Evolutionary conservation across 1,139 yeast genomes (phyloP).

Genomic region (Casaregolazyma lundiana): DNA sequence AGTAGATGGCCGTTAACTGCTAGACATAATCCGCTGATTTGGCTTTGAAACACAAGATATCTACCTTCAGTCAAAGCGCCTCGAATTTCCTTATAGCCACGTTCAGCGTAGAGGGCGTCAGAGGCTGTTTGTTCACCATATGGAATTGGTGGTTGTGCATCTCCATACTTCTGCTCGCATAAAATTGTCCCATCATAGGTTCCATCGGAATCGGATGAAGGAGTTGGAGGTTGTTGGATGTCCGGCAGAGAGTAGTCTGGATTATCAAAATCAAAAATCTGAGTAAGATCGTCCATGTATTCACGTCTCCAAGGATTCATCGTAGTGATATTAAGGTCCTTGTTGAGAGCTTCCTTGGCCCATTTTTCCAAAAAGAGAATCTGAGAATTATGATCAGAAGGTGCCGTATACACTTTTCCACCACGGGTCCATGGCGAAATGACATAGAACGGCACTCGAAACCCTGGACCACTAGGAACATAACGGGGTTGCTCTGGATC

Average conservation of each 20-base stretch:
- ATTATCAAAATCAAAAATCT: conserved; percentile 23
- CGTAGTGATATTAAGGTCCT: conserved; percentile 12
- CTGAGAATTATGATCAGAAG: conserved; percentile 24
- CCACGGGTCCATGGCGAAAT: conserved; percentile 25
- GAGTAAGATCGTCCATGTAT: conserved; percentile 21
- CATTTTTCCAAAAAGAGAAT: conserved; percentile 22
- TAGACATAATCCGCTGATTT: conserved; percentile 1
- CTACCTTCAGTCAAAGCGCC: conserved; percentile 29
- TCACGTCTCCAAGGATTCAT: conserved; percentile 21
- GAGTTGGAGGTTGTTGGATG: conserved; percentile 13
- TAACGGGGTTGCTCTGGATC: conserved; percentile 12
- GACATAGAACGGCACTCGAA: conserved; percentile 17
- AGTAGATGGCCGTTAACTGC: neutral
- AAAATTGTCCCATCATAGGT: conserved; percentile 12
- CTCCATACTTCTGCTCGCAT: conserved; percentile 13
- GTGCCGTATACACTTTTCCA: conserved; percentile 24
- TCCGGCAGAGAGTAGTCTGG: conserved; percentile 16
- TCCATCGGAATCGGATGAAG: conserved; percentile 14
- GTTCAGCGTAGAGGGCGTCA: conserved; percentile 21
- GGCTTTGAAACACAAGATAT: conserved; percentile 19
- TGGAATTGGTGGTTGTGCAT: conserved; percentile 18
- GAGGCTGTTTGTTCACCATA: conserved; percentile 22
- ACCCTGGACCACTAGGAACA: conserved; percentile 20
- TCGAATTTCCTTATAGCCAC: conserved; percentile 23
- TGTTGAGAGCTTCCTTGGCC: conserved; percentile 15